Evolutionary conservation across 129 eudicot species (phyloP).

Genomic region (Solidago caesia): DNA sequence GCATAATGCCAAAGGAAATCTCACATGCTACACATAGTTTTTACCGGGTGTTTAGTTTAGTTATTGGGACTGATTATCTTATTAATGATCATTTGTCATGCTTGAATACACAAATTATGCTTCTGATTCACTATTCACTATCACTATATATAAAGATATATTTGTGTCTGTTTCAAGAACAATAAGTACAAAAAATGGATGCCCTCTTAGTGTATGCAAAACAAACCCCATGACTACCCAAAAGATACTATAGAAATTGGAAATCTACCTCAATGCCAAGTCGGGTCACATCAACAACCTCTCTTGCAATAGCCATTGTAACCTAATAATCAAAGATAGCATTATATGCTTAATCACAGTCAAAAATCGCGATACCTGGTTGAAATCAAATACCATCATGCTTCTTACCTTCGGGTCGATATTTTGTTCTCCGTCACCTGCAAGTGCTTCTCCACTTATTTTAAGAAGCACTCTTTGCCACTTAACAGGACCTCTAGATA

Average conservation of each 20-base stretch:
- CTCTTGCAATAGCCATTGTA: constrained; percentile 93
- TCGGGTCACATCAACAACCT: constrained; percentile 95
- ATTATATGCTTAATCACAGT: constrained; percentile 9
- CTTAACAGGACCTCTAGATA: constrained; percentile 44
- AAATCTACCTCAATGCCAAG: constrained; percentile 87
- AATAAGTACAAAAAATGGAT: background rate
- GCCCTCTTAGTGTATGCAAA: background rate
- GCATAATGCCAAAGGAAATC: background rate
- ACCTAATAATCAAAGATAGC: constrained; percentile 40
- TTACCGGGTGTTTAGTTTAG: background rate
- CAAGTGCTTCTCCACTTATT: constrained; percentile 98
- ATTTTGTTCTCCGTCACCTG: constrained; percentile 80
- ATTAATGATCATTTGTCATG: too few relatives aligned
- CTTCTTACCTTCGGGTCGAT: constrained; percentile 86
- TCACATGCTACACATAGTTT: background rate
- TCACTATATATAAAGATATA: too few relatives aligned
- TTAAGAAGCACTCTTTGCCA: constrained; percentile 96
- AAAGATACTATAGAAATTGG: background rate
- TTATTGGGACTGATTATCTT: background rate
- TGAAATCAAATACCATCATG: background rate
- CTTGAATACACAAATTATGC: too few relatives aligned
- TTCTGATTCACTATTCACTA: too few relatives aligned
- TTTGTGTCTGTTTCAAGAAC: background rate
- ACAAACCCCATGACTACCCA: constrained; percentile 2
- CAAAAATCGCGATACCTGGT: background rate